Evolutionary conservation across 2,329 filamentous ascomycete genomes (phyloP), one percentile per base, ranked within the genome.

Genomic region (Diaporthe aspalathi): DNA sequence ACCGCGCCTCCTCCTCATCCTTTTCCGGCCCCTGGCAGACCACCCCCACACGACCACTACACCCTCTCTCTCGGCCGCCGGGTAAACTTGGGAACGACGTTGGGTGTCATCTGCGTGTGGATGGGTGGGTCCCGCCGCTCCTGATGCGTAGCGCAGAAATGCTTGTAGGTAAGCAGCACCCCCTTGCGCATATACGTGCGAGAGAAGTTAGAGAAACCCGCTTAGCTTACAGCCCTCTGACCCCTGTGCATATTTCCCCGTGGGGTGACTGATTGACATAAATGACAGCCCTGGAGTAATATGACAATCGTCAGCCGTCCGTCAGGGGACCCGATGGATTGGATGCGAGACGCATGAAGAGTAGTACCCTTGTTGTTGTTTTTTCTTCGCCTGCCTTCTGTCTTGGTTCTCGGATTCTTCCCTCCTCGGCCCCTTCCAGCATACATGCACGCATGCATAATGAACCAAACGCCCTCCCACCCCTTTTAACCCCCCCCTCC

Each of bases 21-120:
- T 38, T 4, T 12, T 29, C 32, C 43, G 57, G 38, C 40, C 40
- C 40, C 57, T 40, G 57, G 6, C 8, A 32, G 5, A 8, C 32
- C 32, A 32, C 66, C 52, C 52, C 52, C 66, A 47, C 66, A 20
- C 52, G 8, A 32, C 12, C 52, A 38, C 52, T 24, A 45, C 40
- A 54, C 65, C 40, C 27, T 32, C 32, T 38, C n/a, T 53, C 32
- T 43, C 66, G 66, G 40, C n/a, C 32, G 52, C 66, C 52, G 66
- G 40, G 9, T 57, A 57, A 68, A 68, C 53, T 32, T 32, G 50
- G 40, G 29, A 49, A 38, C n/a, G n/a, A n/a, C n/a, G n/a, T n/a
- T n/a, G n/a, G n/a, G n/a, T n/a, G n/a, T n/a, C n/a, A n/a, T n/a
- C n/a, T n/a, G n/a, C n/a, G 40, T 17, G 43, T 47, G 12, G 22